A percentile compares a stretch with the other conserved stretches of the same genome.
Conservation (phyloP, 495 filamentous ascomycete genomes). For the Oidiodendron maius region DNA sequence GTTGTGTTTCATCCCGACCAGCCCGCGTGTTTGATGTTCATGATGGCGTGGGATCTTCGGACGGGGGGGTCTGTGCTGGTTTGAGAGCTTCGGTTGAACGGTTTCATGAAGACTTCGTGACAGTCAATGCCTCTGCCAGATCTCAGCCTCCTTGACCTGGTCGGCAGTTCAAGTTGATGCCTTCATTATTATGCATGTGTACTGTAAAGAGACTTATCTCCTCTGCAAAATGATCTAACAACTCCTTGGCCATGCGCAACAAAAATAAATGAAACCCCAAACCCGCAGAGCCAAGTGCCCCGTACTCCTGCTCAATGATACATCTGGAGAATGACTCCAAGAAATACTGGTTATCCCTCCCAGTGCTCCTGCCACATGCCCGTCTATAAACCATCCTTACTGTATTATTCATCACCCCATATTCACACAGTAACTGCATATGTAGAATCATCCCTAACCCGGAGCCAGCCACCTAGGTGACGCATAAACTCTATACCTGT, state of each 20-base stretch:
- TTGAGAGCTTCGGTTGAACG: too few species aligned
- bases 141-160: too few species aligned
- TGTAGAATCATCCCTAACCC: too few species aligned
- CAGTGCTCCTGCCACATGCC: background rate
- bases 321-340: background rate
- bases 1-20: background rate
- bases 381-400: background rate
- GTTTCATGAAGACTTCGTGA: too few species aligned
- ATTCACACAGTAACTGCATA: slow-evolving; percentile 7
- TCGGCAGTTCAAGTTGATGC: too few species aligned
- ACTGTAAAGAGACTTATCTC: background rate
- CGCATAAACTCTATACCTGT: too few species aligned
- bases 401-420: background rate
- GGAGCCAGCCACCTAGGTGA: too few species aligned
- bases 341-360: background rate
- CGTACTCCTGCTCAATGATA: slow-evolving; percentile 1
- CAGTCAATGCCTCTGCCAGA: too few species aligned
- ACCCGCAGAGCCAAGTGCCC: background rate
- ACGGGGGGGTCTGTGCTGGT: too few species aligned
- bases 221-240: background rate
- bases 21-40: background rate
- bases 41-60: background rate
- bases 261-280: slow-evolving; percentile 6
- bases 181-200: background rate
- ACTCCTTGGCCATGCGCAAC: slow-evolving; percentile 22